Conservation (phyloP, 805 yeast species). For the Yarrowia divulgata region DNA sequence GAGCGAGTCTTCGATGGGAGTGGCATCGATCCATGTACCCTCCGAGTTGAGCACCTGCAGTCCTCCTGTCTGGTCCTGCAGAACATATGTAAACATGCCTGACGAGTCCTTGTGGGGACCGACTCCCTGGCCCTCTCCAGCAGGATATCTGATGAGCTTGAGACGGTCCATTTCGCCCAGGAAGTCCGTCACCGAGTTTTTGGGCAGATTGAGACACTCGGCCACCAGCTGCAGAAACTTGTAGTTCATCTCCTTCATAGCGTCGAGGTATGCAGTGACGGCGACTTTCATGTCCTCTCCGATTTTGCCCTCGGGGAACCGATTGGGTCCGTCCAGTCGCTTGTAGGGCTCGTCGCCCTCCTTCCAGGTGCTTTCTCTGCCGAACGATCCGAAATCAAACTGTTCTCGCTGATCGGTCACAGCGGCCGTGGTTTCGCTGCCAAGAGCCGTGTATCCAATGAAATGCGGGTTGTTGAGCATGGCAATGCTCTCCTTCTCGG, state of each 20-base stretch:
- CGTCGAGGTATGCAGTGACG: conserved; percentile 55
- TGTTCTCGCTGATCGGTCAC: conserved; percentile 68
- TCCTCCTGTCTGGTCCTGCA: conserved; percentile 62
- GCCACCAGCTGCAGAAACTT: conserved; percentile 58
- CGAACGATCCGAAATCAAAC: conserved; percentile 61
- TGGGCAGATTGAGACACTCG: conserved; percentile 61
- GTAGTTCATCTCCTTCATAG: conserved; percentile 56
- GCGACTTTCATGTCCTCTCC: conserved; percentile 55
- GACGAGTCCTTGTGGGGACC: conserved; percentile 72
- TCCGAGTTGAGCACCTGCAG: conserved; percentile 63
- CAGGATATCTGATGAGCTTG: conserved; percentile 65
- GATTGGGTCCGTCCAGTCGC: conserved; percentile 64
- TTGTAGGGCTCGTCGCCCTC: conserved; percentile 42
- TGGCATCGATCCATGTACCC: conserved; percentile 65
- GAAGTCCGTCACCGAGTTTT: conserved; percentile 56
- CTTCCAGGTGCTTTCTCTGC: conserved; percentile 56
- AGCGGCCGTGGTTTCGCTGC: conserved; percentile 64
- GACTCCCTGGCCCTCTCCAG: conserved; percentile 56
- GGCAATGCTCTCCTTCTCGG: conserved; percentile 56
- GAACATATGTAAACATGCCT: conserved; percentile 65
- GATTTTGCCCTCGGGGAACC: conserved; percentile 57
- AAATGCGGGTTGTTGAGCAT: conserved; percentile 67
- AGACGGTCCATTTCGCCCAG: conserved; percentile 62
- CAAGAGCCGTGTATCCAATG: conserved; percentile 63
- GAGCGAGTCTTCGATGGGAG: conserved; percentile 57